phyloP scores from a whole-genome alignment of 1,139 yeast genomes.

The Meyerozyma elateridarum region DNA sequence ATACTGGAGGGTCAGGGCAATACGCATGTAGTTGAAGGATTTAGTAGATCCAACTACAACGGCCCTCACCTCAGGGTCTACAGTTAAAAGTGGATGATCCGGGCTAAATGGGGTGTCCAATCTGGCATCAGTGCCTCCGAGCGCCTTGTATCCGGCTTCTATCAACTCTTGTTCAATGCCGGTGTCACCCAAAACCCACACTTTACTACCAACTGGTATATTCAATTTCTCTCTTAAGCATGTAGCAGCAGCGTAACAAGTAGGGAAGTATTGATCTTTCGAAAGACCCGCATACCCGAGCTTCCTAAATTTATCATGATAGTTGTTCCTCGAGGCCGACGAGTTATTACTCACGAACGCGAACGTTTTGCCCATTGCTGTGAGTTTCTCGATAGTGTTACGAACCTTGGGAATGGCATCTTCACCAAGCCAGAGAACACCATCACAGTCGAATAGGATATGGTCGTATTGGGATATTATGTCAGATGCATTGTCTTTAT shows the following conservation, averaged over 20 bases:
- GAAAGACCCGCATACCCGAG: constrained; percentile 29
- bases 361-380: constrained; percentile 28
- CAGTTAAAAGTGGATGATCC: constrained; percentile 42
- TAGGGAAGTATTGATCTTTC: constrained; percentile 32
- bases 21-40: constrained; percentile 33
- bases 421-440: constrained; percentile 85
- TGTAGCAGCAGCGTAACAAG: constrained; percentile 35
- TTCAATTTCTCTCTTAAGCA: constrained; percentile 20
- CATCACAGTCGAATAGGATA: constrained; percentile 91
- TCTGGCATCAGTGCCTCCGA: constrained; percentile 67
- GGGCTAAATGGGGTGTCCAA: constrained; percentile 28
- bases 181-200: constrained; percentile 80
- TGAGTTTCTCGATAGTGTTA: constrained; percentile 59
- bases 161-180: constrained; percentile 75
- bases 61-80: constrained; percentile 37
- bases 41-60: constrained; percentile 41
- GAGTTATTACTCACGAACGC: constrained; percentile 41
- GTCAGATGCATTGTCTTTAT: constrained; percentile 43
- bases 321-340: constrained; percentile 30
- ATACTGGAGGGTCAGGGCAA: constrained; percentile 37
- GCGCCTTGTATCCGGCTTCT: constrained; percentile 59
- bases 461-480: constrained; percentile 67
- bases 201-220: constrained; percentile 37
- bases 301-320: constrained; percentile 27
- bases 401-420: constrained; percentile 65